These are phyloP conservation scores for Silene vulgaris DNA, from an alignment of 179 eudicot genomes.

Conservation along the genomic window DNA sequence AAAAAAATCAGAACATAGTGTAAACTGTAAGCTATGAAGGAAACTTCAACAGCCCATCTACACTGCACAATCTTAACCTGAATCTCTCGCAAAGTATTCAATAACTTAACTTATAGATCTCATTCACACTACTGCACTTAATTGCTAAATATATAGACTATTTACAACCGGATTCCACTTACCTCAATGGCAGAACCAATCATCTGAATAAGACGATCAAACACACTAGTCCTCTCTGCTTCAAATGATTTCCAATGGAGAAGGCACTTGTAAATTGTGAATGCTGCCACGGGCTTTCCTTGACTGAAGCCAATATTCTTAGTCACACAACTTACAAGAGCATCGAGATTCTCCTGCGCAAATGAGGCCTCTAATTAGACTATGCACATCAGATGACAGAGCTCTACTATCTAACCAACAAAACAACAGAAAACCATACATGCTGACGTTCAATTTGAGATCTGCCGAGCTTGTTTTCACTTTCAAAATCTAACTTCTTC, in stretches of 20 bases:
- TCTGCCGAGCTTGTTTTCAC: conserved; percentile 49
- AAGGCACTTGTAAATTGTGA: conserved; percentile 81
- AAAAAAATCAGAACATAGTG: no score
- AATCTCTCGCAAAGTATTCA: no score
- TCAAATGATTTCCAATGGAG: conserved; percentile 86
- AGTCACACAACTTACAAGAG: conserved; percentile 58
- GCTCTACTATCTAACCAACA: conserved; percentile 11
- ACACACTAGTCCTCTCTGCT: conserved; percentile 74
- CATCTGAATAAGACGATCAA: conserved; percentile 81
- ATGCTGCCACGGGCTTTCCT: conserved; percentile 91
- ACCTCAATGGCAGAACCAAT: conserved; percentile 90
- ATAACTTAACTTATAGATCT: no score
- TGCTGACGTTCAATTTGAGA: conserved; percentile 67
- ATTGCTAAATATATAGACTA: neutral
- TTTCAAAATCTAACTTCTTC: conserved; percentile 41
- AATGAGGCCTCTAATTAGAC: conserved; percentile 16
- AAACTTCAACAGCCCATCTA: no score
- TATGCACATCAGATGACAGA: neutral
- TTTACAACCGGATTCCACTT: neutral
- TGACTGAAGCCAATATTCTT: conserved; percentile 78
- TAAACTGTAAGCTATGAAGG: no score
- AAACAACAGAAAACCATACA: conserved; percentile 35
- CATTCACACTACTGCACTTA: neutral
- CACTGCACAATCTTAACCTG: no score
- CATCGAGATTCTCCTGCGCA: conserved; percentile 61